A percentile compares a stretch with the other conserved stretches of the same genome.
phyloP scores from a whole-genome alignment of 1,284 basidiomycete species.

The Volvariella volvacea region DNA sequence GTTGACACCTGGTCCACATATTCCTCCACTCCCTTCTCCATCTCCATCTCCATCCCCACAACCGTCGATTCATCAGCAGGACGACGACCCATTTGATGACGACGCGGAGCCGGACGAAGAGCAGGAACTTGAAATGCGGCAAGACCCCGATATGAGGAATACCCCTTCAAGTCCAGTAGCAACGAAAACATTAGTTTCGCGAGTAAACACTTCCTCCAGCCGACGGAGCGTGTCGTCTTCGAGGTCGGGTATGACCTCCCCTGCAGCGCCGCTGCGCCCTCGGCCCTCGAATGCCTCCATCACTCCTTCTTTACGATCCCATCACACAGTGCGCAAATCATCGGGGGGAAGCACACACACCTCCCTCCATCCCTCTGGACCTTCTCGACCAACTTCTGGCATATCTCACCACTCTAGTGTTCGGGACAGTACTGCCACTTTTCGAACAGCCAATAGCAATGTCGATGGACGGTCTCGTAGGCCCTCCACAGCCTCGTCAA shows the following conservation, averaged over 20 bases:
- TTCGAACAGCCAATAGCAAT: slow-evolving; percentile 43
- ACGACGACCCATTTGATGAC: slow-evolving; percentile 9
- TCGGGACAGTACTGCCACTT: slow-evolving; percentile 40
- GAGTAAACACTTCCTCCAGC: not conserved
- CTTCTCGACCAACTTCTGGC: slow-evolving; percentile 17
- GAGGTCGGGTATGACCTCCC: not conserved
- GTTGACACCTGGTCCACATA: slow-evolving; percentile 36
- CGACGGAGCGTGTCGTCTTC: not conserved
- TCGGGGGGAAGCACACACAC: slow-evolving; percentile 2
- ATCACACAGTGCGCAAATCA: slow-evolving; percentile 23
- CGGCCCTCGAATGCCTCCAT: slow-evolving; percentile 11
- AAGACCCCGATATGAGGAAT: slow-evolving; percentile 4
- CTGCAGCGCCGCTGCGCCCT: too few relatives aligned
- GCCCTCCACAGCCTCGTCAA: slow-evolving; percentile 12
- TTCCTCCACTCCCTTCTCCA: slow-evolving; percentile 5
- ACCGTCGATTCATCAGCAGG: slow-evolving; percentile 8
- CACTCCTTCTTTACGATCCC: slow-evolving; percentile 9
- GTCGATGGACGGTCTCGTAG: not conserved
- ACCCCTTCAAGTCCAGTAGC: slow-evolving; percentile 1
- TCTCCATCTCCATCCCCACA: slow-evolving; percentile 2
- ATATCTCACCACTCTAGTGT: slow-evolving; percentile 13
- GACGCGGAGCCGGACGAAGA: slow-evolving; percentile 6
- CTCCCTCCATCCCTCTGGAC: slow-evolving; percentile 3
- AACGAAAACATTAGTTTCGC: slow-evolving; percentile 6
- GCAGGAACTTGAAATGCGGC: slow-evolving; percentile 6